Evolutionary conservation across 2,329 filamentous ascomycete genomes (phyloP).

Genomic region (Fusarium sp.): DNA sequence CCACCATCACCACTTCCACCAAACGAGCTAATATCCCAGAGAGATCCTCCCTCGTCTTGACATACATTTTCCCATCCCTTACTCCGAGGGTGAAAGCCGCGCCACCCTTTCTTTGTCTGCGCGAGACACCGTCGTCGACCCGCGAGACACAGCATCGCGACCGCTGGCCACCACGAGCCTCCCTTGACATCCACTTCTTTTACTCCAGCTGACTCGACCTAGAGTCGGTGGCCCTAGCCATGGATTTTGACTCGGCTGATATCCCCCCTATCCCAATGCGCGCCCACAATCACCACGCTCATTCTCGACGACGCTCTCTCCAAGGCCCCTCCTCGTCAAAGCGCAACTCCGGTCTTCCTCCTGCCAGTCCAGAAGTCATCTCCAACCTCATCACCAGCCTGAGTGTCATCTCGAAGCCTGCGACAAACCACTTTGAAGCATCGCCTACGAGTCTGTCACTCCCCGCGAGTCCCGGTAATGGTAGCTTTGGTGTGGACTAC

Average conservation of each 20-base stretch:
- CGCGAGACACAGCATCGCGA: conserved; percentile 6
- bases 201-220: conserved; percentile 12
- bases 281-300: conserved; percentile 34
- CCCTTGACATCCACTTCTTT: conserved; percentile 34
- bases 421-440: conserved; percentile 77
- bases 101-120: conserved; percentile 24
- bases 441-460: conserved; percentile 58
- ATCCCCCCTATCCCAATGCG: conserved; percentile 51
- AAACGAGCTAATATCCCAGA: conserved; percentile 25
- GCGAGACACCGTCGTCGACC: conserved; percentile 13
- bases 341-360: conserved; percentile 49
- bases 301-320: conserved; percentile 32
- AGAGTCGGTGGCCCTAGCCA: conserved; percentile 38
- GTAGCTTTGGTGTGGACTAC: conserved; percentile 80
- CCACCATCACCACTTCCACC: conserved; percentile 36
- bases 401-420: conserved; percentile 75
- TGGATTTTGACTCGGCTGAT: conserved; percentile 48
- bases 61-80: conserved; percentile 12
- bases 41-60: neutral
- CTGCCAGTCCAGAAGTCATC: conserved; percentile 76
- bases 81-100: conserved; percentile 10
- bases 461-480: conserved; percentile 57
- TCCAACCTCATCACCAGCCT: conserved; percentile 77
- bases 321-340: conserved; percentile 30
- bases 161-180: neutral